Conservation (phyloP, 1,284 basidiomycete species). For the Puccinia coronata region DNA sequence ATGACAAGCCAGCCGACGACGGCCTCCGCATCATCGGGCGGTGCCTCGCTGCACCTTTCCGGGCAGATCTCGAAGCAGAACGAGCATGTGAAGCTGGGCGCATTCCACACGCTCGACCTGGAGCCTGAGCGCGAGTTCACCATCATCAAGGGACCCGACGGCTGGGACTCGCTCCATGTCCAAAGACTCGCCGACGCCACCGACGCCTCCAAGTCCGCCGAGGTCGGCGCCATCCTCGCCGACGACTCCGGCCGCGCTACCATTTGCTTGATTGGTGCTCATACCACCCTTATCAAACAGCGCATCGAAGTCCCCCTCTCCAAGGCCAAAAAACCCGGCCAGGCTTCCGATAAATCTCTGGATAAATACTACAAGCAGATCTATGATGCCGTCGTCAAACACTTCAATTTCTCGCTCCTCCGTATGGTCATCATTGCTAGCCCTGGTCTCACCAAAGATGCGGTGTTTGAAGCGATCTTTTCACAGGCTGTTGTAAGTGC, state of each 20-base stretch:
- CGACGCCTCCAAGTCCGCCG: conserved; percentile 86
- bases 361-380: conserved; percentile 59
- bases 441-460: conserved; percentile 91
- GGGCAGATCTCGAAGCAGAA: conserved; percentile 90
- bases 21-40: background rate
- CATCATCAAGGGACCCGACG: conserved; percentile 74
- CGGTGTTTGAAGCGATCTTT: conserved; percentile 81
- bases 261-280: conserved; percentile 89
- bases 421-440: conserved; percentile 93
- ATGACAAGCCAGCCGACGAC: conserved; percentile 16
- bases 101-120: conserved; percentile 92
- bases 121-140: conserved; percentile 89
- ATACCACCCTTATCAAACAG: conserved; percentile 93
- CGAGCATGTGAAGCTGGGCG: conserved; percentile 85
- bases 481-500: conserved; percentile 67
- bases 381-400: conserved; percentile 82
- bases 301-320: conserved; percentile 87
- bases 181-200: conserved; percentile 82
- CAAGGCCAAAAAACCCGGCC: conserved; percentile 68
- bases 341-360: conserved; percentile 23
- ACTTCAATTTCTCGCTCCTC: conserved; percentile 79
- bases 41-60: conserved; percentile 77
- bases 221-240: conserved; percentile 92
- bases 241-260: conserved; percentile 85
- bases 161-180: conserved; percentile 88